Conservation (phyloP, 768 basidiomycete species). For the Crucibulum laeve region DNA sequence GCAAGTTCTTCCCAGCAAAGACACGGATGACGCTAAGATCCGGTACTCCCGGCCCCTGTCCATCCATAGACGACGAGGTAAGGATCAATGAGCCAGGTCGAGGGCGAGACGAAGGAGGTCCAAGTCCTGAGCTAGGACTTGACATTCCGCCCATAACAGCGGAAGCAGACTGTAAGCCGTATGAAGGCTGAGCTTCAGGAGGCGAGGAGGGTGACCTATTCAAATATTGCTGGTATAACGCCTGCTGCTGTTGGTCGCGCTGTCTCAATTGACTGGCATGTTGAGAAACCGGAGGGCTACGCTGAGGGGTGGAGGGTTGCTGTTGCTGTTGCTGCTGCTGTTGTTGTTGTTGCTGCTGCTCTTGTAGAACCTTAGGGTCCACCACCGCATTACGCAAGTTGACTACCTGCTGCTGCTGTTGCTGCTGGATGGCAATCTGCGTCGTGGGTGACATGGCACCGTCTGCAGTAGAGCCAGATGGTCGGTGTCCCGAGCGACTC, state of each 20-base stretch:
- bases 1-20: slow-evolving; percentile 87
- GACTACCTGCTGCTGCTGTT: slow-evolving; percentile 36
- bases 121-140: slow-evolving; percentile 40
- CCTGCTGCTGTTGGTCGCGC: slow-evolving; percentile 85
- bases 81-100: slow-evolving; percentile 79
- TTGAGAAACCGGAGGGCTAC: slow-evolving; percentile 50
- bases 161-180: slow-evolving; percentile 73
- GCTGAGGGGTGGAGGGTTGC: slow-evolving; percentile 25
- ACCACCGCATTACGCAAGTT: slow-evolving; percentile 17
- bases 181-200: slow-evolving; percentile 69
- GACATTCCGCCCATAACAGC: slow-evolving; percentile 53
- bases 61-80: slow-evolving; percentile 54
- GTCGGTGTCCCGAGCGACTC: slow-evolving; percentile 42
- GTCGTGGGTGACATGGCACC: slow-evolving; percentile 49
- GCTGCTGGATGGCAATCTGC: slow-evolving; percentile 51
- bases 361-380: slow-evolving; percentile 24
- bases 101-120: slow-evolving; percentile 48
- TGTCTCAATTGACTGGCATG: slow-evolving; percentile 74
- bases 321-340: slow-evolving; percentile 17
- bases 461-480: slow-evolving; percentile 23
- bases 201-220: slow-evolving; percentile 79
- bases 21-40: slow-evolving; percentile 93
- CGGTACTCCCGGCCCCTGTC: slow-evolving; percentile 59
- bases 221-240: slow-evolving; percentile 85
- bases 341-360: slow-evolving; percentile 16